These are phyloP conservation scores for Penicillium sp. DNA, from an alignment of 2,329 filamentous ascomycete species.

Conservation along the genomic window DNA sequence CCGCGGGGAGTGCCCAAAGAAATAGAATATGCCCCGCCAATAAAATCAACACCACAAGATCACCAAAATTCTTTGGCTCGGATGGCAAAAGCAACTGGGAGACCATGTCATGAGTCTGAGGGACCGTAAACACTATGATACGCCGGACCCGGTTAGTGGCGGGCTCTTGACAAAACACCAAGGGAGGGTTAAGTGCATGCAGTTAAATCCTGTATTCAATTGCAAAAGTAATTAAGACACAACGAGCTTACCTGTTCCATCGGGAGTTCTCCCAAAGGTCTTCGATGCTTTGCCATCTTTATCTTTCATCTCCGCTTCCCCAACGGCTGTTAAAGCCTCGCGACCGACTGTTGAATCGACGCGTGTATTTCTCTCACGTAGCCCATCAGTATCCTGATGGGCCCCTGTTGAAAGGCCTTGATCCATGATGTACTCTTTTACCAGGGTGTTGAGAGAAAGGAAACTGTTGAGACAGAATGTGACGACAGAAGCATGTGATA, in stretches of 20 bases:
- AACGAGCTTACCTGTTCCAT: conserved; percentile 74
- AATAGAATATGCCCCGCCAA: conserved; percentile 71
- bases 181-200: not conserved
- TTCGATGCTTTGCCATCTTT: conserved; percentile 60
- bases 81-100: conserved; percentile 92
- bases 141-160: conserved; percentile 19
- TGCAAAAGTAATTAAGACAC: not conserved
- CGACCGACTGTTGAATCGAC: conserved; percentile 47
- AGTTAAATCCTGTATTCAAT: not conserved
- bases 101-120: conserved; percentile 97
- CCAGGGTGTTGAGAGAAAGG: conserved; percentile 18
- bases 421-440: conserved; percentile 32
- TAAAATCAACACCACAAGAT: conserved; percentile 74
- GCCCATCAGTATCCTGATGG: conserved; percentile 37
- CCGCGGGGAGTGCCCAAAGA: conserved; percentile 68
- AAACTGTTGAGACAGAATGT: conserved; percentile 21
- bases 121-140: conserved; percentile 81
- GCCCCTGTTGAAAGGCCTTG: conserved; percentile 38
- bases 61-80: conserved; percentile 91
- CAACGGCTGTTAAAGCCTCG: conserved; percentile 39
- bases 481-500: conserved; percentile 28
- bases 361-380: conserved; percentile 49
- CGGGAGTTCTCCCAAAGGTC: conserved; percentile 86
- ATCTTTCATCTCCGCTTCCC: conserved; percentile 43
- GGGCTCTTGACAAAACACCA: conserved; percentile 6